A percentile compares a stretch with the other conserved stretches of the same genome.
Conservation (phyloP, 345 rosid species). For the Rubroshorea leprosula region DNA sequence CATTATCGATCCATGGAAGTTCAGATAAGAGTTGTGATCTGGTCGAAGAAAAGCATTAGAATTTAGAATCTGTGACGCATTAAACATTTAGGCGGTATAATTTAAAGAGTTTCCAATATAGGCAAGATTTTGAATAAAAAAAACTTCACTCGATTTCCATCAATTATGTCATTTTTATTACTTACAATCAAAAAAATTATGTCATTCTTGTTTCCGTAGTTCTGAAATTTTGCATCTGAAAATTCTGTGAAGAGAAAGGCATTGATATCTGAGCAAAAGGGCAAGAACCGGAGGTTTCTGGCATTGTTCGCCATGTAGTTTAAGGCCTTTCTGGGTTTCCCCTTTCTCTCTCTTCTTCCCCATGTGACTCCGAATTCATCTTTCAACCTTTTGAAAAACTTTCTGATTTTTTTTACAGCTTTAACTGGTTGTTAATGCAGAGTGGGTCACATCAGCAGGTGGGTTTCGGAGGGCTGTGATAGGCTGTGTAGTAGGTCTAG, state of each 20-base stretch:
- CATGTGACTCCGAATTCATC: constrained; percentile 14
- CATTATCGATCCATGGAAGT: background rate
- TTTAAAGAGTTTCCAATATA: constrained; percentile 14
- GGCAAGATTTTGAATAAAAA: constrained; percentile 24
- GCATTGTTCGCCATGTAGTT: constrained; percentile 27
- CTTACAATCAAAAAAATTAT: too few relatives aligned
- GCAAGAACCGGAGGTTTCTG: constrained; percentile 28
- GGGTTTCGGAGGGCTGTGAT: constrained; percentile 31
- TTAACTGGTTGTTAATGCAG: constrained; percentile 67
- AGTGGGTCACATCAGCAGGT: constrained; percentile 99
- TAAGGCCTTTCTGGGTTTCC: constrained; percentile 2
- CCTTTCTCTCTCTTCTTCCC: constrained; percentile 13
- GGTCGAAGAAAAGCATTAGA: background rate
- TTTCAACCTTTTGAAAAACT: constrained; percentile 14
- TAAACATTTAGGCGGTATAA: constrained; percentile 21
- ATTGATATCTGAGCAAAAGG: constrained; percentile 35
- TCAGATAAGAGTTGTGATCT: background rate
- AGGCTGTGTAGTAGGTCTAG: constrained; percentile 49
- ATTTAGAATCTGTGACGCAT: background rate
- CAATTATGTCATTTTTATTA: constrained; percentile 24
- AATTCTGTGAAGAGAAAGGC: constrained; percentile 18
- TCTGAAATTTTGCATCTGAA: constrained; percentile 11
- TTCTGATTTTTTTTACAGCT: constrained; percentile 33
- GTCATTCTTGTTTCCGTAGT: constrained; percentile 1
- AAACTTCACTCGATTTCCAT: constrained; percentile 15